Base-by-base conservation (phyloP, 805 yeast genomes). In the Candida morakotiae region DNA sequence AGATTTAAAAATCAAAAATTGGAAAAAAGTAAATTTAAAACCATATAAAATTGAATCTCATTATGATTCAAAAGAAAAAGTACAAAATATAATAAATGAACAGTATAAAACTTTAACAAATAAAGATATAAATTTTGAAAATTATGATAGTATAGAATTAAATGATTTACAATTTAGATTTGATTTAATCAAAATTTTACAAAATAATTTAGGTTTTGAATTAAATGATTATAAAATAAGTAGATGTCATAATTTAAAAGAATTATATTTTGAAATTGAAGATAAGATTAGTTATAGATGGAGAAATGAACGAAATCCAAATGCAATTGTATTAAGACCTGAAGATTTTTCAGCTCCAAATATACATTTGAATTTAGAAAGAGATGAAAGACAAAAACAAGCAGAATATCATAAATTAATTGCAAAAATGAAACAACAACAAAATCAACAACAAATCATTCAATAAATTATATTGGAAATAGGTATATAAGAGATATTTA, bases 281-380 rank as follows among this genome's bases (percentile, higher is more conserved):
- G 43, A 59, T 38, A 53, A 70, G n/a, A 62, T 71, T 18, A 68
- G 70, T 16, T 47, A 51, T 14, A 64, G 69, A 48, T 62, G 64
- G 52, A 71, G 63, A 45, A 75, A 74, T 48, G 88, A 83, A 52
- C 73, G 79, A 53, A 75, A 79, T 50, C 88, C 93, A n/a, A 75
- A 83, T 49, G 91, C 87, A 20, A 75, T 86, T 39, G 77, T 79
- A 43, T 66, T 86, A 47, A 64, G 77, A 40, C 56, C 65, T 6
- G 67, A 65, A 20, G 80, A 75, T 31, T 83, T 77, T 51, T 65
- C 60, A 21, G 77, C 83, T 27, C 65, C 75, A 4, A 85, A 83
- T 46, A 62, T 81, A 23, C 69, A 70, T 43, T 63, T 79, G 42
- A 78, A 73, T 39, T 62, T 73, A 30, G 78, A 70, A 48, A 67